Evolutionary conservation across 2,329 filamentous ascomycete genomes (phyloP).

Genomic region (Colletotrichum destructivum): DNA sequence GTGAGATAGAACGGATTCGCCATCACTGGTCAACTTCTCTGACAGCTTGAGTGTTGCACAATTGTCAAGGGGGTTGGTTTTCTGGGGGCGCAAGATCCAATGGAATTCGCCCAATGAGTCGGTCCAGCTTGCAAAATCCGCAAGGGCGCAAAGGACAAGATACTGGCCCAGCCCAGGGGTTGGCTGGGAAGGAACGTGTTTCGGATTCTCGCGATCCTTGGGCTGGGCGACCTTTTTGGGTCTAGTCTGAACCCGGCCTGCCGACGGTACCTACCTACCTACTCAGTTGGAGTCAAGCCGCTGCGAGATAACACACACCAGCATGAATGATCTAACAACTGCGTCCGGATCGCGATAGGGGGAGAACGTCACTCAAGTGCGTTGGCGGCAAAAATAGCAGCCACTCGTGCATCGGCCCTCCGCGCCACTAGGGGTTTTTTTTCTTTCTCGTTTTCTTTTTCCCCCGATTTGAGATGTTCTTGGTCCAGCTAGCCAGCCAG

Average conservation of each 20-base stretch:
- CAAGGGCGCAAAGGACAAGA: neutral
- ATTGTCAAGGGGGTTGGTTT: constrained; percentile 17
- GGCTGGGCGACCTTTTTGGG: neutral
- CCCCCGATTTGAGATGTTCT: neutral
- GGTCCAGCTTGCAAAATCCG: neutral
- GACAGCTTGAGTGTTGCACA: constrained; percentile 37
- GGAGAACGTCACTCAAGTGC: neutral
- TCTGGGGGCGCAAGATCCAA: constrained; percentile 7
- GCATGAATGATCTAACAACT: no score
- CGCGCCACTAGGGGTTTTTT: neutral
- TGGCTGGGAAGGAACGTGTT: constrained; percentile 28
- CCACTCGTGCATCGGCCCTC: constrained; percentile 9
- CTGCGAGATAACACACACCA: neutral
- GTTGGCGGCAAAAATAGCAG: constrained; percentile 13
- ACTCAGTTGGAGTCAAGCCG: neutral
- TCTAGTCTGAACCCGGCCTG: constrained; percentile 15
- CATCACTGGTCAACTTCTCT: constrained; percentile 35
- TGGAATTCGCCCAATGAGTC: constrained; percentile 1
- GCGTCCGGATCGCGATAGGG: no score
- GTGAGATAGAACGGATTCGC: constrained; percentile 21
- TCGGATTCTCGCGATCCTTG: constrained; percentile 22
- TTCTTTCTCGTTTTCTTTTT: no score
- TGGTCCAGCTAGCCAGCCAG: no score
- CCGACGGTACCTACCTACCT: neutral
- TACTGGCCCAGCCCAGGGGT: neutral